phyloP scores from a whole-genome alignment of 495 filamentous ascomycete species.

The Lineolata rhizophorae region DNA sequence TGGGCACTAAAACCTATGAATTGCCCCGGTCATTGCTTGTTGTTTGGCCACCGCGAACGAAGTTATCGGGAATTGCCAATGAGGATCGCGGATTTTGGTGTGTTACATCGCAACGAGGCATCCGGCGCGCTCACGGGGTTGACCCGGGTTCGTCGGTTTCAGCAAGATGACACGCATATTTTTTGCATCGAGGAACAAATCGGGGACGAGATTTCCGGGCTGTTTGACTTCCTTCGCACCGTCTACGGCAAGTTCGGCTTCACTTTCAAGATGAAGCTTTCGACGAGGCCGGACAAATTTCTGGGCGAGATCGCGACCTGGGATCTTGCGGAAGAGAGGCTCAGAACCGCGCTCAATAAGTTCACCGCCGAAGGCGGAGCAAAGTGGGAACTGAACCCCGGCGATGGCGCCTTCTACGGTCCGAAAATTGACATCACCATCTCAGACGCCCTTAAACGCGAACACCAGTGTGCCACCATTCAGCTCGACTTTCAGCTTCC shows the following conservation, averaged over 20 bases:
- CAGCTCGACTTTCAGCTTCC: conserved; percentile 94
- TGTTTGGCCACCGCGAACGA: conserved; percentile 56
- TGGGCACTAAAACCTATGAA: conserved; percentile 95
- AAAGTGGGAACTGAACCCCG: conserved; percentile 73
- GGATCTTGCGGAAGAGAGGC: conserved; percentile 62
- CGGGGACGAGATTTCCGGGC: conserved; percentile 54
- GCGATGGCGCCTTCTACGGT: conserved; percentile 94
- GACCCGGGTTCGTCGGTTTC: conserved; percentile 78
- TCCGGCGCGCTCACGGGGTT: conserved; percentile 79
- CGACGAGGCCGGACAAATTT: conserved; percentile 81
- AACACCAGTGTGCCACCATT: conserved; percentile 87
- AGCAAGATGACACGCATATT: conserved; percentile 90
- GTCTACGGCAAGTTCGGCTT: conserved; percentile 87
- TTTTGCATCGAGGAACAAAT: conserved; percentile 74
- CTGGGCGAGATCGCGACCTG: conserved; percentile 74
- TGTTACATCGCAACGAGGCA: conserved; percentile 84
- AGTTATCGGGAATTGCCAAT: conserved; percentile 79
- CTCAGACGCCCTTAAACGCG: conserved; percentile 52
- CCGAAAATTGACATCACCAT: conserved; percentile 92
- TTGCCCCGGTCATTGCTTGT: conserved; percentile 69
- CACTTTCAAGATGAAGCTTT: conserved; percentile 88
- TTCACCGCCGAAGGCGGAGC: conserved; percentile 43
- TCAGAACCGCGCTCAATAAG: conserved; percentile 53
- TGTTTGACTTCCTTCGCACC: conserved; percentile 69
- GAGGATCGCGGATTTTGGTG: conserved; percentile 84